A percentile compares a stretch with the other conserved stretches of the same genome.
Conservation (phyloP, 2,329 filamentous ascomycete genomes). For the Ascocoryne sarcoides region DNA sequence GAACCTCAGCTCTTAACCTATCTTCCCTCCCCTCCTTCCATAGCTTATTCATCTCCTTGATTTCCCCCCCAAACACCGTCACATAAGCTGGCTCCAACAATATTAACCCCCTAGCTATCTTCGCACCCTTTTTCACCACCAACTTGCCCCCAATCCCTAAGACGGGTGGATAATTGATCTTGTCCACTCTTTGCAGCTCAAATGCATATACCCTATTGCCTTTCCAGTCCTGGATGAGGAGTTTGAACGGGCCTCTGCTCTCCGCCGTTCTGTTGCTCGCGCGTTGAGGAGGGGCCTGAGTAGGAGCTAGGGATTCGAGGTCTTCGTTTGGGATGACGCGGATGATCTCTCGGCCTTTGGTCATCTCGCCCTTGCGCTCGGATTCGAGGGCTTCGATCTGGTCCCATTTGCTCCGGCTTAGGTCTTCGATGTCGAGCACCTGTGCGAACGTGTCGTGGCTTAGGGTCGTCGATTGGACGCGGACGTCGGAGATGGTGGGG, state of each 20-base stretch:
- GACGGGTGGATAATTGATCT: conserved; percentile 46
- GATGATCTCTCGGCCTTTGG: conserved; percentile 71
- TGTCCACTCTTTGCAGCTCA: conserved; percentile 59
- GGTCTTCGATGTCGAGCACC: conserved; percentile 77
- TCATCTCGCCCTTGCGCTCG: conserved; percentile 63
- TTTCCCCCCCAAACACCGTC: conserved; percentile 75
- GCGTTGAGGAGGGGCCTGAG: conserved; percentile 1
- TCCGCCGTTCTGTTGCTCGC: neutral
- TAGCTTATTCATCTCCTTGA: conserved; percentile 68
- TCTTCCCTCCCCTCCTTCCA: conserved; percentile 69
- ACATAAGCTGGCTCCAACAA: conserved; percentile 63
- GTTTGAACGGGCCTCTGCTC: conserved; percentile 54
- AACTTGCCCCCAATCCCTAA: conserved; percentile 78
- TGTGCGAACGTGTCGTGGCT: conserved; percentile 63
- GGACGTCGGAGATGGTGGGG: conserved; percentile 42
- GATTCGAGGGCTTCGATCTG: conserved; percentile 78
- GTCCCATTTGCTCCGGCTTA: conserved; percentile 72
- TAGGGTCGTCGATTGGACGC: conserved; percentile 47
- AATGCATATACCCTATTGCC: conserved; percentile 63
- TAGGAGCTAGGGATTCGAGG: conserved; percentile 2
- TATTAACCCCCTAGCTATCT: conserved; percentile 68
- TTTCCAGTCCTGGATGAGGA: conserved; percentile 72
- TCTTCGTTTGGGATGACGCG: conserved; percentile 49
- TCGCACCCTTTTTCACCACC: conserved; percentile 55
- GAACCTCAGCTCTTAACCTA: conserved; percentile 54